Conservation (phyloP, 495 filamentous ascomycete genomes). For the Pyrenopolyporus hunteri region DNA sequence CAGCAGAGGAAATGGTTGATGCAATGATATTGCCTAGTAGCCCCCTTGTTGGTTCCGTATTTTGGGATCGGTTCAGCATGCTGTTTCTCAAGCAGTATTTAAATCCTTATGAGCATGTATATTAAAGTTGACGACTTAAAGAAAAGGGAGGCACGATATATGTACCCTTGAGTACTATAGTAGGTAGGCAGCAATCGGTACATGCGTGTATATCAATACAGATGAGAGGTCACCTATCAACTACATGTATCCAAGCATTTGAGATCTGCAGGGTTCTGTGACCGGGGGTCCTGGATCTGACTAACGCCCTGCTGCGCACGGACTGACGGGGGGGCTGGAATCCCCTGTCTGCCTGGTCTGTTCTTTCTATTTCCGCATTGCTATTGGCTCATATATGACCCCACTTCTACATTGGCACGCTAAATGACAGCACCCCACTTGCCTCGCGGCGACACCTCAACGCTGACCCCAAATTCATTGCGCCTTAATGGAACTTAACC, state of each 20-base stretch:
- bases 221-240: slow-evolving; percentile 11
- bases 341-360: neutral
- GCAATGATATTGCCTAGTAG: too few relatives aligned
- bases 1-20: too few relatives aligned
- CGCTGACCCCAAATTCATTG: slow-evolving; percentile 4
- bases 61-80: too few relatives aligned
- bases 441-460: slow-evolving; percentile 3
- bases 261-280: slow-evolving; percentile 26
- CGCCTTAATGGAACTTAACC: slow-evolving; percentile 12
- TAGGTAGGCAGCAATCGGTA: too few relatives aligned
- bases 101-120: too few relatives aligned
- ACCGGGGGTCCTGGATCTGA: slow-evolving; percentile 18
- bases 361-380: neutral
- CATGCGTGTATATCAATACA: neutral
- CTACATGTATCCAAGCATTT: neutral
- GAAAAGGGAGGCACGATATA: too few relatives aligned
- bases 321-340: neutral
- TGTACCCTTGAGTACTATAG: too few relatives aligned
- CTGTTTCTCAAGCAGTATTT: too few relatives aligned
- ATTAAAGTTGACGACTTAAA: too few relatives aligned
- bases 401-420: neutral
- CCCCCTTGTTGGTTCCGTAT: too few relatives aligned
- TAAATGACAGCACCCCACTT: slow-evolving; percentile 9
- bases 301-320: slow-evolving; percentile 12
- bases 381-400: neutral